Base-by-base conservation (phyloP, 75 land plant genomes). In the Azolla pinnata region DNA sequence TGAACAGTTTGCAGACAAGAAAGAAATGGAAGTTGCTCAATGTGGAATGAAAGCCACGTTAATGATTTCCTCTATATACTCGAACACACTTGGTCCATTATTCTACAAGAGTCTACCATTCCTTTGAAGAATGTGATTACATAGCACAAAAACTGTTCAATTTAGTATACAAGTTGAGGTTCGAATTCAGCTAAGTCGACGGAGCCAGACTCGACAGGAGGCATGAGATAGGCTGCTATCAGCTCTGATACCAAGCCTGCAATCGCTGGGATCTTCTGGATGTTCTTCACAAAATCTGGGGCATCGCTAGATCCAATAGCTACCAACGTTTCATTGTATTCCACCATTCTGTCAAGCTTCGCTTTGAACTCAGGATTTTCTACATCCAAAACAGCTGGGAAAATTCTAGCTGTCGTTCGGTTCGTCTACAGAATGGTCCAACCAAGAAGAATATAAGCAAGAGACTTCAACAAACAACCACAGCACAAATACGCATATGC, bases 321-420 rank as follows among this genome's bases (percentile, higher is more conserved):
- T 40, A 82, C 16, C 27, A 92, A 67, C 70, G 78, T 67, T 59
- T 76, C 18, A 68, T 92, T 92, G 47, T 81, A 74, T 55, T 64
- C 90, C 57, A 85, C 95, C 79, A 92, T 83, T 66, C 79, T 42
- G 44, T 92, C 97, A 65, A 92, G 67, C 79, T 73, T 88, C 75
- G 79, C 75, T 69, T 85, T 81, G 83, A 92, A 92, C 50, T 77
- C 84, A 20, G 97, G 97, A 71, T 92, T 88, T 73, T 88, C 97
- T 18, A 92, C 96, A 66, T 92, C 97, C 56, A 75, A 64, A 31
- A 92, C 97, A 7, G 97, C 90, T 32, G 97, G 97, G 77, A 92
- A 92, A 27, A 88, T 88, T 54, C 96, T 70, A 20, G 97, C 97
- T 2, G 95, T 88, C n/a, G 96, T 92, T 44, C 83, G 74, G 64